Evolutionary conservation across 148 eudicot genomes (phyloP).

Genomic region (Rhododendron williamsianum): DNA sequence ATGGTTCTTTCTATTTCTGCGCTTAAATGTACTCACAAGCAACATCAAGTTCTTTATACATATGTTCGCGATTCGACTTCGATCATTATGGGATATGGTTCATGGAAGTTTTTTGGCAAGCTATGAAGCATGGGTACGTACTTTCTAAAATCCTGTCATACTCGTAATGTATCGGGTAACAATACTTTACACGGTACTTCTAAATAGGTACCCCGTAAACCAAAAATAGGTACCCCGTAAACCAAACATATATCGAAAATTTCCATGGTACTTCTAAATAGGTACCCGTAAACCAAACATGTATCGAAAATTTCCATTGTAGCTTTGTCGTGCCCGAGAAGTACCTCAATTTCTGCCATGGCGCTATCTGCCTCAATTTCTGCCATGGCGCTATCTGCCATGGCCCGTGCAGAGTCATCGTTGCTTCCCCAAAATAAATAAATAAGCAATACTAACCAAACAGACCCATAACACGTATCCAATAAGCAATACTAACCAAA

Average conservation of each 20-base stretch:
- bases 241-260: background rate
- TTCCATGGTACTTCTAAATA: background rate
- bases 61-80: no score
- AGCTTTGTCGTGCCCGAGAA: background rate
- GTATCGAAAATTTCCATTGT: background rate
- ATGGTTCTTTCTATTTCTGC: background rate
- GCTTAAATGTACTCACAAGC: background rate
- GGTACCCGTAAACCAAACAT: no score
- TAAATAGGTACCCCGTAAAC: no score
- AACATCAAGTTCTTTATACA: background rate
- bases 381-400: background rate
- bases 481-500: background rate
- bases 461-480: background rate
- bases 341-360: background rate
- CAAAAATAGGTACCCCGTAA: background rate
- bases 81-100: no score
- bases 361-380: background rate
- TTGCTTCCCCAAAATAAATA: background rate
- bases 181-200: background rate
- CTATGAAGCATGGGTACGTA: background rate
- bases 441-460: background rate
- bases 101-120: background rate
- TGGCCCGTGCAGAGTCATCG: background rate
- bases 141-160: background rate
- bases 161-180: background rate